Conservation (phyloP, 495 filamentous ascomycete species). For the Oidiodendron maius region DNA sequence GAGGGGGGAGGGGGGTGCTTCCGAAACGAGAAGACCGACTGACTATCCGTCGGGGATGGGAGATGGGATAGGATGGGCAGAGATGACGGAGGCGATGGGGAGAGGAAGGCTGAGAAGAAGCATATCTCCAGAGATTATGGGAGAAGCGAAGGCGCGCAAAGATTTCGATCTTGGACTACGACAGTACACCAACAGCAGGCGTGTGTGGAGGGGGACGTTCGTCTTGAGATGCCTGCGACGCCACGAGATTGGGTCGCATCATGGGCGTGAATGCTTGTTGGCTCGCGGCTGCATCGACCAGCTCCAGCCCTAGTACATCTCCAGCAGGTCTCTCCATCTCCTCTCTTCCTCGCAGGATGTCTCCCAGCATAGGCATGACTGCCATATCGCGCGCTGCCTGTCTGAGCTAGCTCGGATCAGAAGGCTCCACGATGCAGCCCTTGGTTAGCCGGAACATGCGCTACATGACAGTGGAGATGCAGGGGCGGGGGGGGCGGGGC, state of each 20-base stretch:
- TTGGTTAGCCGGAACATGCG: too few relatives aligned
- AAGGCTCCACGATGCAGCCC: too few relatives aligned
- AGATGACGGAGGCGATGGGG: slow-evolving; percentile 7
- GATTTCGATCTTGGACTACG: neutral
- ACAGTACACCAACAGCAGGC: too few relatives aligned
- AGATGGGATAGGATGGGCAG: neutral
- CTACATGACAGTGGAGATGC: too few relatives aligned
- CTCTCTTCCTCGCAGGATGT: too few relatives aligned
- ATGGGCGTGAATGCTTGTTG: too few relatives aligned
- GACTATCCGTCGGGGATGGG: neutral
- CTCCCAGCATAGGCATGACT: too few relatives aligned
- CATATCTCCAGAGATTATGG: slow-evolving; percentile 15
- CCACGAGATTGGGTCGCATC: slow-evolving; percentile 22
- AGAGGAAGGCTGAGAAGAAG: slow-evolving; percentile 17
- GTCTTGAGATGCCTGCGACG: slow-evolving; percentile 12
- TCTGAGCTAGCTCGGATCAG: too few relatives aligned
- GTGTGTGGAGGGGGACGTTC: slow-evolving; percentile 18
- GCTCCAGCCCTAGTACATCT: neutral
- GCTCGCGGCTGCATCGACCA: neutral
- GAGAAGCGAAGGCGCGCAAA: neutral
- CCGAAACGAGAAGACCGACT: neutral
- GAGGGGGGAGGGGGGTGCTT: too few relatives aligned
- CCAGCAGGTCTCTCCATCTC: too few relatives aligned
- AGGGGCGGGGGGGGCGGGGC: too few relatives aligned
- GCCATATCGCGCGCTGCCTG: too few relatives aligned